Evolutionary conservation across 2,329 filamentous ascomycete genomes (phyloP).

Genomic region (Talaromyces islandicus): DNA sequence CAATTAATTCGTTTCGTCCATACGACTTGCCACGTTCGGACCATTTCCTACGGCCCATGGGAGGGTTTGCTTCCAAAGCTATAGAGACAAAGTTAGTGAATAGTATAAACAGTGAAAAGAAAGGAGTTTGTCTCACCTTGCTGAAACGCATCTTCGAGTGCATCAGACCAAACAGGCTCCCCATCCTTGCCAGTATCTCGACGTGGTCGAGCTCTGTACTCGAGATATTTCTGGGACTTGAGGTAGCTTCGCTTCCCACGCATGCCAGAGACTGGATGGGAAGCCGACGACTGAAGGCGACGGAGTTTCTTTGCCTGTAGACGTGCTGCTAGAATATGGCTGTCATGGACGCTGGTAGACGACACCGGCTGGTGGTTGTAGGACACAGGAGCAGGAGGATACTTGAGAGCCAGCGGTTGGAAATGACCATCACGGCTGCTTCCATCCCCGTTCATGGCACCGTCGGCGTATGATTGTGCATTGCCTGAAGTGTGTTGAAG

Average conservation of each 20-base stretch:
- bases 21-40: constrained; percentile 47
- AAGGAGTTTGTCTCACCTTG: constrained; percentile 29
- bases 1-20: constrained; percentile 58
- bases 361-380: constrained; percentile 22
- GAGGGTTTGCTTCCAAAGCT: constrained; percentile 50
- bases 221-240: constrained; percentile 38
- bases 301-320: constrained; percentile 30
- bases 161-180: constrained; percentile 41
- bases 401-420: constrained; percentile 31
- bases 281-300: constrained; percentile 30
- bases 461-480: constrained; percentile 33
- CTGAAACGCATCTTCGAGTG: constrained; percentile 43
- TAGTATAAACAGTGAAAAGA: background rate
- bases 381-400: constrained; percentile 24
- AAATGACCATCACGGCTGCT: constrained; percentile 28
- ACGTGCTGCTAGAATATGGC: constrained; percentile 23
- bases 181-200: constrained; percentile 39
- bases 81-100: constrained; percentile 14
- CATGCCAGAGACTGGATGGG: constrained; percentile 14
- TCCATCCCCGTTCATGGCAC: constrained; percentile 23
- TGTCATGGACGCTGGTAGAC: constrained; percentile 18
- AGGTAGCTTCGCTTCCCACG: constrained; percentile 26
- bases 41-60: constrained; percentile 54
- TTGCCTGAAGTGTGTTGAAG: constrained; percentile 40
- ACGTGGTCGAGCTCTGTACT: constrained; percentile 38